Conservation (phyloP, 2,329 filamentous ascomycete genomes). For the Trichophyton equinum region DNA sequence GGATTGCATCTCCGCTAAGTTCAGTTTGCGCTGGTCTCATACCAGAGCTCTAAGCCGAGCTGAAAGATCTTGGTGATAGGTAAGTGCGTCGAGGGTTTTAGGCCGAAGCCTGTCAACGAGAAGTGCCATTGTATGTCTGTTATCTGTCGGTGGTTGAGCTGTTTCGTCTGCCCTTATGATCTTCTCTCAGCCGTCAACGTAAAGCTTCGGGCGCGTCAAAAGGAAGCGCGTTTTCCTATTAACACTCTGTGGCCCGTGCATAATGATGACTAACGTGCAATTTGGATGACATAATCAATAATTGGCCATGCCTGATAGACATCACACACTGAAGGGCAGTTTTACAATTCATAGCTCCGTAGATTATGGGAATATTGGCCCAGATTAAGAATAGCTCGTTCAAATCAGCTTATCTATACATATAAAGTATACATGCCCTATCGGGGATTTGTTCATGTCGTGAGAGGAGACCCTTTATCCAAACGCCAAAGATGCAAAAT, state of each 20-base stretch:
- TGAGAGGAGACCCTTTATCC: conserved; percentile 1
- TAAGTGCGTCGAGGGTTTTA: conserved; percentile 45
- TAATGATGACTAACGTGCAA: neutral
- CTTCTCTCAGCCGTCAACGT: neutral
- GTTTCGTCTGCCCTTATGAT: neutral
- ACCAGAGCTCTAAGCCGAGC: conserved; percentile 76
- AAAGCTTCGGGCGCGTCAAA: conserved; percentile 22
- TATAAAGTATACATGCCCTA: neutral
- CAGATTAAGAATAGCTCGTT: neutral
- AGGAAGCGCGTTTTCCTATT: conserved; percentile 9
- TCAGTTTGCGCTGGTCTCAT: conserved; percentile 22
- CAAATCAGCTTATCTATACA: neutral
- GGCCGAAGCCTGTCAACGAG: conserved; percentile 52
- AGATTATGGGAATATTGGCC: neutral
- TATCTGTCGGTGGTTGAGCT: neutral
- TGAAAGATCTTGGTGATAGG: conserved; percentile 82
- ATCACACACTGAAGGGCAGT: too few relatives aligned
- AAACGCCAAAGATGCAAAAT: conserved; percentile 2
- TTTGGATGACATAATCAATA: too few relatives aligned
- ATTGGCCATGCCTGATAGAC: too few relatives aligned
- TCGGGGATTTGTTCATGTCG: neutral
- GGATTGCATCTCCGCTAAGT: conserved; percentile 1
- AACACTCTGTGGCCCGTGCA: neutral
- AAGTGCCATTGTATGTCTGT: conserved; percentile 42
- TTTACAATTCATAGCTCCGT: neutral